These are phyloP conservation scores for Cyathus olla DNA, from an alignment of 1,284 basidiomycete genomes.

Conservation along the genomic window DNA sequence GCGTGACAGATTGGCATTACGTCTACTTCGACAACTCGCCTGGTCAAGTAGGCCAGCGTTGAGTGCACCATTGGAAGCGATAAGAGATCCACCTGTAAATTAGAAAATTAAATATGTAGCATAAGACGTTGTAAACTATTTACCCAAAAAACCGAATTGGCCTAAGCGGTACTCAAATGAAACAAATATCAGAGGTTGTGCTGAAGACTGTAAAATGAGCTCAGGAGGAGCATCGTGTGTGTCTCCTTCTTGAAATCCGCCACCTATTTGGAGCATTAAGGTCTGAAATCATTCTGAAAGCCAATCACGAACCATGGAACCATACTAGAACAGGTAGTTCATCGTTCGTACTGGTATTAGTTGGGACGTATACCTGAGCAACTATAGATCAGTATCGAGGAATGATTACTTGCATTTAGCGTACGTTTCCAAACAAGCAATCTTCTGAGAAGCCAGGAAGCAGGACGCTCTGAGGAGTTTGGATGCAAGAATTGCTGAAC, in stretches of 20 bases:
- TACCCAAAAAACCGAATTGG: conserved; percentile 53
- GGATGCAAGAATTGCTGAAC: conserved; percentile 45
- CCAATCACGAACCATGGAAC: conserved; percentile 41
- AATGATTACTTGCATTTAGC: neutral
- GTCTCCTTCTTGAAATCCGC: conserved; percentile 49
- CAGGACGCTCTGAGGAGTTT: conserved; percentile 33
- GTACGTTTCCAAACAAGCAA: conserved; percentile 54
- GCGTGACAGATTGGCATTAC: no score
- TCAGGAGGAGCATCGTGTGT: conserved; percentile 39
- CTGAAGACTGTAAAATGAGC: conserved; percentile 34
- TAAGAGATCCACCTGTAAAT: conserved; percentile 34
- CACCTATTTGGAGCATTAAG: conserved; percentile 33
- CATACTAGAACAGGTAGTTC: conserved; percentile 47
- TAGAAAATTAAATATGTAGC: neutral
- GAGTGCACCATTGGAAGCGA: conserved; percentile 37
- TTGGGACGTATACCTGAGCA: conserved; percentile 43
- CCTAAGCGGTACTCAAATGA: conserved; percentile 55
- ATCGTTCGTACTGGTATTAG: conserved; percentile 19
- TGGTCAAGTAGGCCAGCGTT: conserved; percentile 53
- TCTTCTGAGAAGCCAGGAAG: conserved; percentile 46
- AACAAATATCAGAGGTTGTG: conserved; percentile 49
- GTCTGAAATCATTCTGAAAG: neutral
- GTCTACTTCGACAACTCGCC: no score
- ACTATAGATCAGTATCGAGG: neutral
- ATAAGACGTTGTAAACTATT: conserved; percentile 3